Conservation (phyloP, 768 basidiomycete species). For the Suillus occidentalis region DNA sequence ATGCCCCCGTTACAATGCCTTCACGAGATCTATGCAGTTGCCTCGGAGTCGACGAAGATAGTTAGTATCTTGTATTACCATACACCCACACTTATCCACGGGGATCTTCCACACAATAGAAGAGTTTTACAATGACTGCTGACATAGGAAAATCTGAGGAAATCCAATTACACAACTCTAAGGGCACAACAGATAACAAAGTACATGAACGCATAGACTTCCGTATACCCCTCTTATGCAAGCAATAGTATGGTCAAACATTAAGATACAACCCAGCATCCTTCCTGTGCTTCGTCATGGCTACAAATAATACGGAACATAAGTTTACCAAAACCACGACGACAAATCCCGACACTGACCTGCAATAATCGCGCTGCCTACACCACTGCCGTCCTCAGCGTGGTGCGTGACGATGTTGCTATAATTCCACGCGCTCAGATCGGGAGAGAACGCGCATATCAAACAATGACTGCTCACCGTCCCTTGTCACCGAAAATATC, state of each 20-base stretch:
- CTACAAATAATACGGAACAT: conserved; percentile 36
- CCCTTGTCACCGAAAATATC: conserved; percentile 98
- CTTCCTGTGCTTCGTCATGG: conserved; percentile 87
- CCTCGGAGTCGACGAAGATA: background rate
- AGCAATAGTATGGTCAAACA: conserved; percentile 35
- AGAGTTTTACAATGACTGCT: too few relatives aligned
- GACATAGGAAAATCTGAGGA: background rate
- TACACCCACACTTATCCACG: background rate
- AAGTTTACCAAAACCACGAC: conserved; percentile 1
- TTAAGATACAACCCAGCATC: conserved; percentile 58
- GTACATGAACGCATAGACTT: background rate
- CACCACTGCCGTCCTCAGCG: conserved; percentile 68
- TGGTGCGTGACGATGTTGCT: conserved; percentile 36
- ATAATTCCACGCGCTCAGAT: conserved; percentile 70
- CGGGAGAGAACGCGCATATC: conserved; percentile 28
- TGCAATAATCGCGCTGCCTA: conserved; percentile 96
- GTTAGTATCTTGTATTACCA: background rate
- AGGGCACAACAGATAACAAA: background rate
- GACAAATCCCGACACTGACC: conserved; percentile 38
- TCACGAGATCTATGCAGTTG: background rate
- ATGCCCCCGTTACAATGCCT: background rate
- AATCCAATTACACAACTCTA: background rate
- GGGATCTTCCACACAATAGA: background rate
- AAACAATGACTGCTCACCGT: conserved; percentile 48
- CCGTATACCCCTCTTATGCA: background rate